Conservation (phyloP, 129 eudicot species). For the Mikania micrantha region DNA sequence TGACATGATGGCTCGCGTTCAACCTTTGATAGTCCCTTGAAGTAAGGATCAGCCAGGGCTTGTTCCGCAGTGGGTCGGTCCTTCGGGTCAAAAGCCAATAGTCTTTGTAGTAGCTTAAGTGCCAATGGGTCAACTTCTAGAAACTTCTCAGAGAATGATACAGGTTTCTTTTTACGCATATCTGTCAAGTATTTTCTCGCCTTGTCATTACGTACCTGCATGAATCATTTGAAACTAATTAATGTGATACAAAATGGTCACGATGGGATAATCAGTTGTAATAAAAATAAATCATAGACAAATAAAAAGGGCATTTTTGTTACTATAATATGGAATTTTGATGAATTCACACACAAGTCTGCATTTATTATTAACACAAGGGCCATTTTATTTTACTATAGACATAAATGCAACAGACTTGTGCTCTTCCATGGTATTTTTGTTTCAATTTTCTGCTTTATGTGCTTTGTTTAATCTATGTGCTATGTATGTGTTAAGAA, state of each 20-base stretch:
- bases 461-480: too few species aligned
- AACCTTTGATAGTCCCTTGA: constrained; percentile 69
- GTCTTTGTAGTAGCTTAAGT: constrained; percentile 49
- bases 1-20: constrained; percentile 83
- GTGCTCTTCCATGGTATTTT: too few species aligned
- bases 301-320: too few species aligned
- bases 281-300: background rate
- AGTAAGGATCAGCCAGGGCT: constrained; percentile 84
- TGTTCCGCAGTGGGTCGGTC: constrained; percentile 88
- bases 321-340: too few species aligned
- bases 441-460: too few species aligned
- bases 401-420: too few species aligned
- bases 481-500: too few species aligned
- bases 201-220: constrained; percentile 82
- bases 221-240: too few species aligned
- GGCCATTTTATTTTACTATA: too few species aligned
- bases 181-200: constrained; percentile 74
- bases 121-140: constrained; percentile 75
- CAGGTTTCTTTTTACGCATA: constrained; percentile 73
- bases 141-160: constrained; percentile 59
- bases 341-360: too few species aligned
- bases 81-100: constrained; percentile 76
- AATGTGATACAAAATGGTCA: too few species aligned
- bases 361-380: too few species aligned
- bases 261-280: background rate